Base-by-base conservation (phyloP, 2,329 filamentous ascomycete species). In the Sclerotinia nivalis region DNA sequence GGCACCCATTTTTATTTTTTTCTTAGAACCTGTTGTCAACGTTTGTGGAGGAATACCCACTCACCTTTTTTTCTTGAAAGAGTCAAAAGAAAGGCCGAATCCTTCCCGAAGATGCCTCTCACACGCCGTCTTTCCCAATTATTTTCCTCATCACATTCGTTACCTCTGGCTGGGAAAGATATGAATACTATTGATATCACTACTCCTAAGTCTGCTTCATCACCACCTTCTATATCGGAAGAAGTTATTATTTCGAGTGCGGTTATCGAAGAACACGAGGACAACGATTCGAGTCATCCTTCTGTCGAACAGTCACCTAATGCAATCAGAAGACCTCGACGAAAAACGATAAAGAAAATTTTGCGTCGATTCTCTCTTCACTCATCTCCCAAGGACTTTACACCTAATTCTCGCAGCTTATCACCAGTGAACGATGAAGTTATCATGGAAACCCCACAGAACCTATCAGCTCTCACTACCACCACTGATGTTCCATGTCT, bases 101-200 rank as follows among this genome's bases (percentile, higher is more conserved):
- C 56, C 55, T 61, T 43, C n/a, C 31, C 45, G 40, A 68, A 68
- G 10, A 68, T 68, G 66, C 56, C 66, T 61, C 58, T 68, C 25
- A 61, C 66, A 68, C 43, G 66, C 43, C 66, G 66, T 31, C 54
- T 68, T 31, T 68, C 66, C 18, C 55, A 50, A 61, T 62, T 68
- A 22, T 68, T 68, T 62, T 68, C 66, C 34, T 62, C 66, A 4
- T 68, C 55, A n/a, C 20, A 34, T 50, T 50, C 56, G 22, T 50
- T 60, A 40, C 66, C 55, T 43, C 34, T 40, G 54, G 22, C 18
- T 31, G 37, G 56, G 55, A 61, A 68, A 60, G 55, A 68, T 61
- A 68, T 68, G 66, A 18, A 68, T 68, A 61, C 66, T 28, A n/a
- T 61, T 37, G 45, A 50, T 50, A 34, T n/a, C 55, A 40, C 15